These are phyloP conservation scores for Limnomonas spitsbergensis DNA, from an alignment of 139 green algal species.

Conservation along the genomic window DNA sequence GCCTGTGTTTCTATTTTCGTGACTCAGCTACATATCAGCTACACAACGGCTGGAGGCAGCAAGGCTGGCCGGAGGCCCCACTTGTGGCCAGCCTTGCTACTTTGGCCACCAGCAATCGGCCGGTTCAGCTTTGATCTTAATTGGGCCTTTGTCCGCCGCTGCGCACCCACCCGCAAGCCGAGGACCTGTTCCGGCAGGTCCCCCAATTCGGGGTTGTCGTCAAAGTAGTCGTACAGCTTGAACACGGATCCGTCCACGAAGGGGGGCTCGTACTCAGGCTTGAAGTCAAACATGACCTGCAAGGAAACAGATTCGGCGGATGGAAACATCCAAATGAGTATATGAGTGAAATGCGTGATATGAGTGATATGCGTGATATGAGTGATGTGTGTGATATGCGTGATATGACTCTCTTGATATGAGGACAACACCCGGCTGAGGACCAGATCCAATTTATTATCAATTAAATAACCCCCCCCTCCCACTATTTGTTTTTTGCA, in stretches of 20 bases:
- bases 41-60: no score
- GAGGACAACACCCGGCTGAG: background rate
- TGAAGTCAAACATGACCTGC: slow-evolving; percentile 60
- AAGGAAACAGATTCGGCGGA: background rate
- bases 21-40: no score
- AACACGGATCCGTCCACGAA: slow-evolving; percentile 37
- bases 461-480: background rate
- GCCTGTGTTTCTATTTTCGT: no score
- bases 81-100: no score
- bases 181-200: slow-evolving; percentile 14
- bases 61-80: no score
- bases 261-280: slow-evolving; percentile 31
- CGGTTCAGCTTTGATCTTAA: no score
- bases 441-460: background rate
- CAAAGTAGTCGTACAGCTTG: slow-evolving; percentile 52
- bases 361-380: no score
- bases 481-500: no score
- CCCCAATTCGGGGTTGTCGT: slow-evolving; percentile 33
- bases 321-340: background rate
- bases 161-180: slow-evolving; percentile 4
- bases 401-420: background rate
- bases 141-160: no score
- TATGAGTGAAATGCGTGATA: background rate
- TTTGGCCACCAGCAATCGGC: no score
- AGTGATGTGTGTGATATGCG: no score